These are phyloP conservation scores for Lipomyces yamadae DNA, from an alignment of 805 yeast species.

Conservation along the genomic window DNA sequence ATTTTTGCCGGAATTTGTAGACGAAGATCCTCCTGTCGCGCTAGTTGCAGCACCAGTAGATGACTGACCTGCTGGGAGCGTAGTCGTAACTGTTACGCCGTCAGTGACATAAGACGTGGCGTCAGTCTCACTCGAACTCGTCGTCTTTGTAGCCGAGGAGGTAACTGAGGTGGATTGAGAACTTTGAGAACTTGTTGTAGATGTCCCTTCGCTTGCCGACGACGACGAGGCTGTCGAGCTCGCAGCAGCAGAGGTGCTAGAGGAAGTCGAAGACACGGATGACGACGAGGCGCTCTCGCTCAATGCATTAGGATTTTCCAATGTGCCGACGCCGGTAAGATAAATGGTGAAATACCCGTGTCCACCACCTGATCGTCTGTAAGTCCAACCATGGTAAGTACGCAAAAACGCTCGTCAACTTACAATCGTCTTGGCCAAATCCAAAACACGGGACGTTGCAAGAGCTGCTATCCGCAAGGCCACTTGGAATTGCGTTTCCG, in stretches of 20 bases:
- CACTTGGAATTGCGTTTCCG: constrained; percentile 55
- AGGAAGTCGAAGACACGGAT: constrained; percentile 27
- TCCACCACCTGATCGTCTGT: constrained; percentile 48
- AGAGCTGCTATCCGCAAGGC: constrained; percentile 40
- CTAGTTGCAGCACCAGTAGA: constrained; percentile 26
- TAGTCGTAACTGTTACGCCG: constrained; percentile 31
- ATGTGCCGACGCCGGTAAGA: constrained; percentile 36
- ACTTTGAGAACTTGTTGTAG: constrained; percentile 36
- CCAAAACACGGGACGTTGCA: constrained; percentile 63
- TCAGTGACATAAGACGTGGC: not conserved
- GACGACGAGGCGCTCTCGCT: constrained; percentile 29
- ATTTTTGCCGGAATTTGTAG: constrained; percentile 40
- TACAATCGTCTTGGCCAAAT: constrained; percentile 66
- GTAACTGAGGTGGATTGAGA: constrained; percentile 34
- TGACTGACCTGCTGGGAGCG: constrained; percentile 31
- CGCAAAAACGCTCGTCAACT: constrained; percentile 6
- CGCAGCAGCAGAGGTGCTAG: constrained; percentile 46
- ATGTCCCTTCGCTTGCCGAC: constrained; percentile 31
- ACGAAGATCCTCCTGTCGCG: constrained; percentile 38
- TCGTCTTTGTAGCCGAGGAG: constrained; percentile 20
- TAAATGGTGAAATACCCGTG: constrained; percentile 49
- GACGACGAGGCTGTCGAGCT: constrained; percentile 44
- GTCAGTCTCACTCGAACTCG: not conserved
- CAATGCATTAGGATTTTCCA: constrained; percentile 26
- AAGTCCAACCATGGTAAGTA: not conserved